These are phyloP conservation scores for Trametes hirsuta DNA, from an alignment of 1,284 basidiomycete species.

Conservation along the genomic window DNA sequence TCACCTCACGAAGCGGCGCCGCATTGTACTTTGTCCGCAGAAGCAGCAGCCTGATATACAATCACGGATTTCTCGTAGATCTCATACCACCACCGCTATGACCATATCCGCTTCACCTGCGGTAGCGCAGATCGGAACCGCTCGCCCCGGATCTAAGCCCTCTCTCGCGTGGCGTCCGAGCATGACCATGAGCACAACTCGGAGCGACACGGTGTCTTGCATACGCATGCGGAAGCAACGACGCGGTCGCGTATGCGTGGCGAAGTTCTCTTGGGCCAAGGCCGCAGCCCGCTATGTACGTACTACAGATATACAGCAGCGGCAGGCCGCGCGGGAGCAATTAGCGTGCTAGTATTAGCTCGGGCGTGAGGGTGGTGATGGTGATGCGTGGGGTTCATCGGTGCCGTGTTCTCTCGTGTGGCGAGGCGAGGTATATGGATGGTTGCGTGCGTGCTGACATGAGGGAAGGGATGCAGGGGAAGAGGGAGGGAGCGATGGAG, in stretches of 20 bases:
- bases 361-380: conserved; percentile 10
- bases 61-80: conserved; percentile 20
- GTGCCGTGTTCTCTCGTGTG: background rate
- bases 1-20: conserved; percentile 10
- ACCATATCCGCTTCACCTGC: background rate
- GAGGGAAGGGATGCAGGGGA: background rate
- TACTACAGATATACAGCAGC: conserved; percentile 27
- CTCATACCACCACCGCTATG: background rate
- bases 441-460: background rate
- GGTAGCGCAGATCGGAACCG: background rate
- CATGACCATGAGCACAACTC: no score
- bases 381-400: conserved; percentile 17
- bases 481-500: background rate
- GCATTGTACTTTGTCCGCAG: conserved; percentile 31
- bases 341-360: conserved; percentile 25
- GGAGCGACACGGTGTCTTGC: no score
- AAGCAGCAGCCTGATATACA: conserved; percentile 17
- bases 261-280: background rate
- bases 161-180: no score
- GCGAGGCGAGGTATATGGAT: background rate
- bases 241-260: no score
- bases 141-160: no score
- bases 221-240: no score
- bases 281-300: conserved; percentile 18
- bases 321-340: conserved; percentile 22